These are phyloP conservation scores for Naganishia vishniacii DNA, from an alignment of 768 basidiomycete species.

Conservation along the genomic window DNA sequence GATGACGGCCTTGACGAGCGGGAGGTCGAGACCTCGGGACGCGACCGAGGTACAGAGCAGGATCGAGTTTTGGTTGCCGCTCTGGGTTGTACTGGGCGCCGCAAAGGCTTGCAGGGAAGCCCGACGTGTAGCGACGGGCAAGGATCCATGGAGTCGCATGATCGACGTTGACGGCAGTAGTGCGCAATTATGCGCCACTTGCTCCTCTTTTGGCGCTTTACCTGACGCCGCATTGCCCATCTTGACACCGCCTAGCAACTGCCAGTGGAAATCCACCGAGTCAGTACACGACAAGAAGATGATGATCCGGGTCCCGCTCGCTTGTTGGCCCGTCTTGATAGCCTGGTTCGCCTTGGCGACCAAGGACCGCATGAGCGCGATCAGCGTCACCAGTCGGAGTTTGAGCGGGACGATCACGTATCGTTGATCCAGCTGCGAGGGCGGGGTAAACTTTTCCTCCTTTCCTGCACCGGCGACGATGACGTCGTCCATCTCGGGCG, in stretches of 20 bases:
- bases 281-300: conserved; percentile 96
- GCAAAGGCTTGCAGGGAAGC: conserved; percentile 80
- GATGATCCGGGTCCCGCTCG: conserved; percentile 56
- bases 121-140: conserved; percentile 72
- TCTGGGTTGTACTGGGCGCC: conserved; percentile 29
- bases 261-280: conserved; percentile 96
- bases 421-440: conserved; percentile 86
- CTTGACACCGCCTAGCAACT: conserved; percentile 63
- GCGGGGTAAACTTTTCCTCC: conserved; percentile 71
- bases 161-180: conserved; percentile 76
- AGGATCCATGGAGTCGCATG: conserved; percentile 87
- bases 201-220: conserved; percentile 40
- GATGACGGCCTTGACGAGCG: conserved; percentile 84
- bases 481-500: neutral
- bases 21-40: conserved; percentile 93
- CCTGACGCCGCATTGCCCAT: conserved; percentile 55
- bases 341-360: conserved; percentile 54
- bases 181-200: conserved; percentile 61
- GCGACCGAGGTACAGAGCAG: conserved; percentile 95
- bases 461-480: conserved; percentile 29
- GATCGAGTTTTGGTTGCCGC: conserved; percentile 57
- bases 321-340: conserved; percentile 37
- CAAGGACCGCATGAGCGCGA: conserved; percentile 78
- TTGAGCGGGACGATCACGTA: conserved; percentile 86
- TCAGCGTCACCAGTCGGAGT: conserved; percentile 81